Percentiles rank a stretch among this genome's conserved stretches.
Evolutionary conservation across 2,329 filamentous ascomycete species (phyloP).

Genomic region (Phialemonium atrogriseum): DNA sequence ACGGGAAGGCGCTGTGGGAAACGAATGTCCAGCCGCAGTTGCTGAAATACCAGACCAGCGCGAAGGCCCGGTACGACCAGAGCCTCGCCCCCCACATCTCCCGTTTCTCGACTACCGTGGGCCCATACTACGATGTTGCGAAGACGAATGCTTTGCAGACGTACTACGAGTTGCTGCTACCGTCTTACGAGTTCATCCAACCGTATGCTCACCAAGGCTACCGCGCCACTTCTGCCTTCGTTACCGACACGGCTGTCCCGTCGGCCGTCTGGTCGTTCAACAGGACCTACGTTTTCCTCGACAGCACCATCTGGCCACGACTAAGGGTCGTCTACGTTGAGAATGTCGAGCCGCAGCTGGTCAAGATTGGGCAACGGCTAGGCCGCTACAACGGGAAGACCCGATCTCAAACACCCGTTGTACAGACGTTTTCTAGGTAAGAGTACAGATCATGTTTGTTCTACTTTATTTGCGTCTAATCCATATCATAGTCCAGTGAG

Average conservation of each 20-base stretch:
- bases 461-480: slow-evolving; percentile 2
- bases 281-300: slow-evolving; percentile 60
- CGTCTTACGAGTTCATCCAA: slow-evolving; percentile 63
- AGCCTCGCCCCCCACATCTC: slow-evolving; percentile 67
- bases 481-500: slow-evolving; percentile 14
- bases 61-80: slow-evolving; percentile 59
- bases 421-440: slow-evolving; percentile 18
- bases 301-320: slow-evolving; percentile 73
- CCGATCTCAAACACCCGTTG: slow-evolving; percentile 17
- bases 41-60: slow-evolving; percentile 51
- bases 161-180: slow-evolving; percentile 65
- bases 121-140: slow-evolving; percentile 66
- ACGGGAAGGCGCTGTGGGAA: slow-evolving; percentile 67
- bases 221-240: slow-evolving; percentile 54
- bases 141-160: slow-evolving; percentile 56
- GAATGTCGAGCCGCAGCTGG: slow-evolving; percentile 90
- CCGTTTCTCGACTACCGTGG: slow-evolving; percentile 45
- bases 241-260: slow-evolving; percentile 63
- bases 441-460: neutral
- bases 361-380: slow-evolving; percentile 83
- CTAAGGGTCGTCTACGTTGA: slow-evolving; percentile 74
- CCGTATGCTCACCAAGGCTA: slow-evolving; percentile 70
- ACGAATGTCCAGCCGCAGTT: slow-evolving; percentile 69
- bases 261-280: slow-evolving; percentile 63
- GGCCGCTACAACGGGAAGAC: slow-evolving; percentile 58